Evolutionary conservation across 768 basidiomycete genomes (phyloP), one percentile per base, ranked within the genome.

Genomic region (Cubamyces sp.): DNA sequence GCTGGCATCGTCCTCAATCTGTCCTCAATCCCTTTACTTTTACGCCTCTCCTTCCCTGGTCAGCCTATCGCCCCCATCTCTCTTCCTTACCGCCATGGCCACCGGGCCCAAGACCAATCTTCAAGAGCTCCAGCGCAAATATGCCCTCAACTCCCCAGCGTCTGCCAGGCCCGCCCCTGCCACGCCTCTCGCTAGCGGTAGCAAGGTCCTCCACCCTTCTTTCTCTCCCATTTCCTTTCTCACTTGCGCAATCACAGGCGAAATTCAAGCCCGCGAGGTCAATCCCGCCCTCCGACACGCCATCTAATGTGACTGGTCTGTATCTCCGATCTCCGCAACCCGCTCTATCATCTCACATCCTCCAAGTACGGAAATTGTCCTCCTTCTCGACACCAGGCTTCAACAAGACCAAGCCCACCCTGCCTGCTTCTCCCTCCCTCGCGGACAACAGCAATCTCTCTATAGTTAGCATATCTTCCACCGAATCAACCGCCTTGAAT

Each of bases 321-420:
- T 45, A 4, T 54, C 11, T 39, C 26, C 26, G 1, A 28, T n/a
- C 3, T 30, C 34, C 25, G 16, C 8, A 14, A 12, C 34, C 9
- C 34, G 26, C 9, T n/a, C 16, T 42, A 41, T 39, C 47, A 41
- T 39, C 47, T 49, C 30, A 23, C 54, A 47, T 18, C 46, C 42
- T 40, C 28, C 28, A 41, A 62, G 54, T 64, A 19, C 50, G 52
- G 23, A 57, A 64, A 18, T 73, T 81, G 2, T 74, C 80, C 0
- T 74, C 79, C 1, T 81, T 83, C 64, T 77, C 80, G 1, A 82
- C 83, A 0, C 76, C 83, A 5, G 79, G 79, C 4, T 81, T 81
- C 62, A 66, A 67, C 48, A 78, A 76, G 67, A 56, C 69, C 40
- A 65, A 63, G 37, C 57, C 68, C 16, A 19, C 60, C 8, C 58